phyloP scores from a whole-genome alignment of 306 rosid species.

The Prunus persica region DNA sequence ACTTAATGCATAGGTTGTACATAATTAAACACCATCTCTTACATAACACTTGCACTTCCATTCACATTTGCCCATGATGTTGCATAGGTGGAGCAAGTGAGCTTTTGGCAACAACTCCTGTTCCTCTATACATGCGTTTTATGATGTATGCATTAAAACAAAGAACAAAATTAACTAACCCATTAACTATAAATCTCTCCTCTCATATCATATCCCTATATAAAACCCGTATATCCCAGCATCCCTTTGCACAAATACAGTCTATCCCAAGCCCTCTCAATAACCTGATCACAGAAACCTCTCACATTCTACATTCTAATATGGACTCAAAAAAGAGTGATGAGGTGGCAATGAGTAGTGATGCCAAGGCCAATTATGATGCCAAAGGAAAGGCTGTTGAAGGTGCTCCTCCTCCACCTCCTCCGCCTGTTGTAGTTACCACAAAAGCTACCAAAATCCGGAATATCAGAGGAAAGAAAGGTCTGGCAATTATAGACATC shows the following conservation, averaged over 20 bases:
- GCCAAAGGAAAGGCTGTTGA: constrained; percentile 43
- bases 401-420: constrained; percentile 2
- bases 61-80: neutral
- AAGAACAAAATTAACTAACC: constrained; percentile 20
- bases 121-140: neutral
- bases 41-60: neutral
- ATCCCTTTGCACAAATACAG: too few relatives aligned
- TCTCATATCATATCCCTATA: neutral
- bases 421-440: constrained; percentile 15
- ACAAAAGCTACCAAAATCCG: constrained; percentile 33
- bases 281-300: neutral
- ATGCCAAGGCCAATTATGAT: constrained; percentile 27
- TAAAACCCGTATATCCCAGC: neutral
- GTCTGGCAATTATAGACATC: constrained; percentile 44
- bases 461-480: constrained; percentile 27
- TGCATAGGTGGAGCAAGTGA: constrained; percentile 2
- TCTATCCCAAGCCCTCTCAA: neutral
- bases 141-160: neutral
- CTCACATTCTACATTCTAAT: neutral
- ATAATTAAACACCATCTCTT: neutral
- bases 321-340: constrained; percentile 33
- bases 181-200: constrained; percentile 12
- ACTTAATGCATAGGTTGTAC: neutral
- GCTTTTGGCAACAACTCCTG: constrained; percentile 15
- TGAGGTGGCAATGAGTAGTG: constrained; percentile 15